Evolutionary conservation across 78 protist genomes (phyloP).

Genomic region (Dictyostelium purpureum): DNA sequence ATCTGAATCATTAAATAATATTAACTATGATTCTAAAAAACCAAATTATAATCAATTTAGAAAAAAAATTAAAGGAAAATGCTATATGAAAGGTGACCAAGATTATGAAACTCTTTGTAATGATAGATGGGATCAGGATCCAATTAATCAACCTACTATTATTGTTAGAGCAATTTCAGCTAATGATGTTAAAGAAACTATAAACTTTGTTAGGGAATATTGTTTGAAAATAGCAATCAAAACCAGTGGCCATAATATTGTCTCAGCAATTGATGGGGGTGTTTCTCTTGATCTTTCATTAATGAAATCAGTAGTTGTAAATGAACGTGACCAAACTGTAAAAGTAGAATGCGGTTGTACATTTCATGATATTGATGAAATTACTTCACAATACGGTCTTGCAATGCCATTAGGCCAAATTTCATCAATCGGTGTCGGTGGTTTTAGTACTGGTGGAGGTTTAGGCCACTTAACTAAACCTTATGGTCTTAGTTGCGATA

Average conservation of each 20-base stretch:
- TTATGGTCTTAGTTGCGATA: slow-evolving; percentile 19
- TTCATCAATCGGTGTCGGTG: slow-evolving; percentile 40
- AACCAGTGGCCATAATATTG: background rate
- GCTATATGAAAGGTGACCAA: background rate
- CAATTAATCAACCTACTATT: background rate
- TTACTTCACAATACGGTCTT: background rate
- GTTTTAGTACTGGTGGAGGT: slow-evolving; percentile 53
- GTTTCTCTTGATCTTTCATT: background rate
- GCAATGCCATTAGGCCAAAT: slow-evolving; percentile 23
- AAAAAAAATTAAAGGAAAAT: background rate
- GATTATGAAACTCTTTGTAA: background rate
- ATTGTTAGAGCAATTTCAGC: background rate
- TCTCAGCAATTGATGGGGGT: background rate
- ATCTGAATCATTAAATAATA: background rate
- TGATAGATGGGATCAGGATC: background rate
- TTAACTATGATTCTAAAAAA: too few species aligned
- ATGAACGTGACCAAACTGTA: background rate
- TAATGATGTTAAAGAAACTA: background rate
- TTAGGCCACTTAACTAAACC: slow-evolving; percentile 20
- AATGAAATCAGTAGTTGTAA: background rate
- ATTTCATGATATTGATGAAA: background rate
- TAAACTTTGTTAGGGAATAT: background rate
- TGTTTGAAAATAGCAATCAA: background rate
- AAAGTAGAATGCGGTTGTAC: slow-evolving; percentile 1
- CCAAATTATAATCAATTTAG: background rate